Evolutionary conservation across 176 grass and related monocot genomes (phyloP).

Genomic region (Bromus sterilis): DNA sequence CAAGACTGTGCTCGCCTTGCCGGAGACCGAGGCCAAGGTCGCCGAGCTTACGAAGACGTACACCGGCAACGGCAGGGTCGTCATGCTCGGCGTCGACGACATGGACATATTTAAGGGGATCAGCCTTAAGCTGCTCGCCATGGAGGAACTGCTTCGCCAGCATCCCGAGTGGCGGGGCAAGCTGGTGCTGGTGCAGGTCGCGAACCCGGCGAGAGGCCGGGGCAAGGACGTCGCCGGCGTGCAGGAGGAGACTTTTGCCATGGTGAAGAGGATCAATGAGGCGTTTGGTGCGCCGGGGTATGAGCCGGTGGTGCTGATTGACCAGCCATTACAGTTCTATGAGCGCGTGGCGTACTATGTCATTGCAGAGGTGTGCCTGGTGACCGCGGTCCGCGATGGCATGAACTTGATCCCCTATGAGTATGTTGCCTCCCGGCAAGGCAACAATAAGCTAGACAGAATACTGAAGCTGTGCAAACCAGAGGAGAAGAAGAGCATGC

Average conservation of each 20-base stretch:
- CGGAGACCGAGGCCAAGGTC: slow-evolving; percentile 67
- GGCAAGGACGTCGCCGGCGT: slow-evolving; percentile 81
- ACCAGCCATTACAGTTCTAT: slow-evolving; percentile 72
- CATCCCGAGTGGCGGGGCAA: slow-evolving; percentile 71
- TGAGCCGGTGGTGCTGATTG: slow-evolving; percentile 67
- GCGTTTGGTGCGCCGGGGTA: slow-evolving; percentile 49
- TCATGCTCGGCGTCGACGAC: slow-evolving; percentile 89
- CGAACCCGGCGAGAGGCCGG: slow-evolving; percentile 68
- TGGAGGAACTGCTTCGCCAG: slow-evolving; percentile 82
- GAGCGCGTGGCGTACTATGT: slow-evolving; percentile 83
- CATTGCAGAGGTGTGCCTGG: slow-evolving; percentile 77
- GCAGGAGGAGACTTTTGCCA: slow-evolving; percentile 54
- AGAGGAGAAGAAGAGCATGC: slow-evolving; percentile 70
- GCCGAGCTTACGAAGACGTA: slow-evolving; percentile 53
- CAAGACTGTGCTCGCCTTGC: slow-evolving; percentile 39
- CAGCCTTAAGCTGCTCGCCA: slow-evolving; percentile 81
- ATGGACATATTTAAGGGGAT: slow-evolving; percentile 99
- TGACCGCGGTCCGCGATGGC: slow-evolving; percentile 85
- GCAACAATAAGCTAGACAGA: slow-evolving; percentile 51
- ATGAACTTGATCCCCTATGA: slow-evolving; percentile 97
- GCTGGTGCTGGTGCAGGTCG: slow-evolving; percentile 86
- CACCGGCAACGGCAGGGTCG: slow-evolving; percentile 51
- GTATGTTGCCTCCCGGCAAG: slow-evolving; percentile 71
- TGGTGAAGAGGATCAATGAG: slow-evolving; percentile 71
- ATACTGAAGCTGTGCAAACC: slow-evolving; percentile 38